A percentile compares a stretch with the other conserved stretches of the same genome.
Conservation (phyloP, 441 rosid genomes). For the Erodium moschatum region DNA sequence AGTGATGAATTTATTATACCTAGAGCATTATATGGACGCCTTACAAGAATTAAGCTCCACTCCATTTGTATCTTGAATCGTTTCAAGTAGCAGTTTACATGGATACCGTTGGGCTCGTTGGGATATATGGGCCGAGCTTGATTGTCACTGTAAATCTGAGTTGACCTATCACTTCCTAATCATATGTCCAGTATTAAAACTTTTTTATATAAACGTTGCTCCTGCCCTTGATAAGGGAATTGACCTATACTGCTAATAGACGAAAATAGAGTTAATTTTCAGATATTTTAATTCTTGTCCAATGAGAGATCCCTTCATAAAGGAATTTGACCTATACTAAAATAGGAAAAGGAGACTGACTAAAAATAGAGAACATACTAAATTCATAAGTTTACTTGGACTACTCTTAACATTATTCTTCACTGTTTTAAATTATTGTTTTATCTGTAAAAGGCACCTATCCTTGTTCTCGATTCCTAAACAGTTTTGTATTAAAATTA, state of each 20-base stretch:
- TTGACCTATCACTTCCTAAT: neutral
- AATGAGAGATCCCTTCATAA: too few species aligned
- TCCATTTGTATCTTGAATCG: neutral
- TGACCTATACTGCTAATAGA: too few species aligned
- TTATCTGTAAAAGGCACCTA: neutral
- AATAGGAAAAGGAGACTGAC: too few species aligned
- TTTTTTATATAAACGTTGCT: neutral
- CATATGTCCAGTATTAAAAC: neutral
- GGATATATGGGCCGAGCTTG: neutral
- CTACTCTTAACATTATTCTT: neutral
- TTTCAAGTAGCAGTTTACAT: neutral
- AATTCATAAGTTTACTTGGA: too few species aligned
- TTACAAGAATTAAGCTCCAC: neutral
- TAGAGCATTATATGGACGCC: neutral
- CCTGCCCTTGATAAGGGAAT: too few species aligned
- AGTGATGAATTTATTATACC: neutral
- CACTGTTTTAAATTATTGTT: neutral
- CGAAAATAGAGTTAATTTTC: too few species aligned
- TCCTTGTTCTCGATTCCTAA: neutral
- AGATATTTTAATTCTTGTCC: too few species aligned
- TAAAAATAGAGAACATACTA: too few species aligned
- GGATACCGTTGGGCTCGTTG: neutral
- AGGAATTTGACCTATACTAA: too few species aligned
- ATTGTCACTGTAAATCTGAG: neutral
- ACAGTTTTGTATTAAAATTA: conserved; percentile 14